Conservation (phyloP, 2,329 filamentous ascomycete genomes). For the Xylariaceae sp. region DNA sequence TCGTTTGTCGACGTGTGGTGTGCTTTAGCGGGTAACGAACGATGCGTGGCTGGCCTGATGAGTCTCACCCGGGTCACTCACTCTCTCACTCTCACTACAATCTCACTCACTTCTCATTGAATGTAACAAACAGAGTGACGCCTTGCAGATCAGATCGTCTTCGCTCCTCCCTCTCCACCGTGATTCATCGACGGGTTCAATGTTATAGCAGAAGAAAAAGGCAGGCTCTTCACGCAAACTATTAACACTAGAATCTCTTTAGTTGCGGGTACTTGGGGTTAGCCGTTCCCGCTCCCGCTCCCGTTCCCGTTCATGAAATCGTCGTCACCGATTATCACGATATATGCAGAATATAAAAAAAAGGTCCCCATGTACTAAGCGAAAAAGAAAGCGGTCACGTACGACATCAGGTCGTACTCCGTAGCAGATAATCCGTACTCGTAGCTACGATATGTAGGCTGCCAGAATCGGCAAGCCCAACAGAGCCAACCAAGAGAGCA, state of each 20-base stretch:
- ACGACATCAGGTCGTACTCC: too few relatives aligned
- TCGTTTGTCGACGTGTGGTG: too few relatives aligned
- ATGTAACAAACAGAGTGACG: neutral
- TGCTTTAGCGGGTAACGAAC: neutral
- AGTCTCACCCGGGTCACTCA: neutral
- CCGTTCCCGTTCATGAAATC: neutral
- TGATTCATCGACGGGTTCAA: neutral
- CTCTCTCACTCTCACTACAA: neutral
- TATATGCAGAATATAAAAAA: too few relatives aligned
- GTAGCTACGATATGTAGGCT: too few relatives aligned
- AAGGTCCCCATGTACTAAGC: too few relatives aligned
- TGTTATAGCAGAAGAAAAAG: neutral
- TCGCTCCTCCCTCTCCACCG: neutral
- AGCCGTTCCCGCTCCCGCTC: neutral
- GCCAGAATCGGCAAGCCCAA: too few relatives aligned
- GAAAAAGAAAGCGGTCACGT: too few relatives aligned
- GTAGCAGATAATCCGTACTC: too few relatives aligned
- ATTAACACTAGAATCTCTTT: neutral
- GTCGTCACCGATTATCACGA: neutral
- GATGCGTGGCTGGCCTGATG: neutral
- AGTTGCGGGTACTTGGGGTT: neutral
- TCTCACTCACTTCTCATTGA: too few relatives aligned
- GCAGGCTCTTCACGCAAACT: neutral
- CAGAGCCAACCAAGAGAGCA: too few relatives aligned
- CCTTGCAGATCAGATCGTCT: neutral